These are phyloP conservation scores for Yarrowia deformans DNA, from an alignment of 805 yeast genomes.

Conservation along the genomic window DNA sequence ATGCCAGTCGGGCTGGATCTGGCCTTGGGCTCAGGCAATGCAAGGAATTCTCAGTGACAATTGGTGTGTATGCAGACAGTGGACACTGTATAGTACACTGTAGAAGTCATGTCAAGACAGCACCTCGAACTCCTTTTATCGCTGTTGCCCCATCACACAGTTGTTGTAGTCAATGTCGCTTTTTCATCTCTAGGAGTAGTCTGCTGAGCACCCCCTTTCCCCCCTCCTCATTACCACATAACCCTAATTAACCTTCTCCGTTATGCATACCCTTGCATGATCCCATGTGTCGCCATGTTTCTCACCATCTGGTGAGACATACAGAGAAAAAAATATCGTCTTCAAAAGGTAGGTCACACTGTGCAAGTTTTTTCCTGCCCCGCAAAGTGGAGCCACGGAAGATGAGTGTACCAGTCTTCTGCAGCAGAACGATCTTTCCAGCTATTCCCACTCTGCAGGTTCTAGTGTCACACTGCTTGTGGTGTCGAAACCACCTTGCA, in stretches of 20 bases:
- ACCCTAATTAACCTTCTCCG: slow-evolving; percentile 1
- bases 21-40: neutral
- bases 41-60: neutral
- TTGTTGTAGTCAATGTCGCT: slow-evolving; percentile 18
- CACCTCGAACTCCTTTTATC: neutral
- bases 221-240: slow-evolving; percentile 15
- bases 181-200: slow-evolving; percentile 33
- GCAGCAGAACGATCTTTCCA: neutral
- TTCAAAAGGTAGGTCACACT: slow-evolving; percentile 21
- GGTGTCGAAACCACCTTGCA: neutral
- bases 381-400: neutral
- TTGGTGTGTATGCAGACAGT: neutral
- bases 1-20: slow-evolving; percentile 1
- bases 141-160: slow-evolving; percentile 10
- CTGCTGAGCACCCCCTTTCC: slow-evolving; percentile 33
- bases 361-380: slow-evolving; percentile 16
- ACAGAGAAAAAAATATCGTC: slow-evolving; percentile 14
- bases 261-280: slow-evolving; percentile 32
- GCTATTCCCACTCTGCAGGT: neutral
- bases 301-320: slow-evolving; percentile 30
- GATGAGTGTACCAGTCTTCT: too few species aligned
- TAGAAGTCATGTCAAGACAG: neutral
- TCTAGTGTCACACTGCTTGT: slow-evolving; percentile 7
- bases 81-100: slow-evolving; percentile 8
- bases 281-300: slow-evolving; percentile 19